A percentile compares a stretch with the other conserved stretches of the same genome.
Evolutionary conservation across 78 protist genomes (phyloP).

Genomic region (Cavenderia fasciculata): DNA sequence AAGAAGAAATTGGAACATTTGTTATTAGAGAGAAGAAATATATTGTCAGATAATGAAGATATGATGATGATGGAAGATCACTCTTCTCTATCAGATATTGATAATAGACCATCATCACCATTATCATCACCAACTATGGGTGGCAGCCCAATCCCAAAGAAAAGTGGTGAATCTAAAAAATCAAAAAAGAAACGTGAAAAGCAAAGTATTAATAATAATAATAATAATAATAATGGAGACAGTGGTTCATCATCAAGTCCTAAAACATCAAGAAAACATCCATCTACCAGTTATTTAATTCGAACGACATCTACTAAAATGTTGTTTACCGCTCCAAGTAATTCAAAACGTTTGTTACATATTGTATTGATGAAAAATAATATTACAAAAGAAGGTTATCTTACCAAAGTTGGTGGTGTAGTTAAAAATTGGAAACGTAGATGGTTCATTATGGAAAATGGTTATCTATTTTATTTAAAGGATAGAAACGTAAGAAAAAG

Average conservation of each 20-base stretch:
- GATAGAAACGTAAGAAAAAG: not conserved
- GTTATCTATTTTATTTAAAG: slow-evolving; percentile 43
- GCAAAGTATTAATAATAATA: not conserved
- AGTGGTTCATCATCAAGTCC: not conserved
- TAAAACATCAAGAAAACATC: not conserved
- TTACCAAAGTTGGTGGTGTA: slow-evolving; percentile 64
- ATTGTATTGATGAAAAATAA: slow-evolving; percentile 13
- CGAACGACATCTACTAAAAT: not conserved
- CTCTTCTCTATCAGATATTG: too few relatives aligned
- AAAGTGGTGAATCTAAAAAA: too few relatives aligned
- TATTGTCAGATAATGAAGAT: not conserved
- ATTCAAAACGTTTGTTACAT: not conserved
- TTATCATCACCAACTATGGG: not conserved
- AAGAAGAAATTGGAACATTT: slow-evolving; percentile 47
- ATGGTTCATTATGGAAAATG: slow-evolving; percentile 71
- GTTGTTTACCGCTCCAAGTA: not conserved
- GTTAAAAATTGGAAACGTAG: slow-evolving; percentile 70
- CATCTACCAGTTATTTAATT: not conserved
- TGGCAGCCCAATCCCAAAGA: not conserved
- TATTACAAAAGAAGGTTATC: slow-evolving; percentile 41
- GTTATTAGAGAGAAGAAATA: not conserved
- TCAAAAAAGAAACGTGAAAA: too few relatives aligned
- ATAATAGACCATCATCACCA: not conserved
- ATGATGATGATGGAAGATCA: too few relatives aligned
- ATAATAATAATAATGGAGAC: not conserved